Evolutionary conservation across 768 basidiomycete species (phyloP).

Genomic region (Arthromyces matolae): DNA sequence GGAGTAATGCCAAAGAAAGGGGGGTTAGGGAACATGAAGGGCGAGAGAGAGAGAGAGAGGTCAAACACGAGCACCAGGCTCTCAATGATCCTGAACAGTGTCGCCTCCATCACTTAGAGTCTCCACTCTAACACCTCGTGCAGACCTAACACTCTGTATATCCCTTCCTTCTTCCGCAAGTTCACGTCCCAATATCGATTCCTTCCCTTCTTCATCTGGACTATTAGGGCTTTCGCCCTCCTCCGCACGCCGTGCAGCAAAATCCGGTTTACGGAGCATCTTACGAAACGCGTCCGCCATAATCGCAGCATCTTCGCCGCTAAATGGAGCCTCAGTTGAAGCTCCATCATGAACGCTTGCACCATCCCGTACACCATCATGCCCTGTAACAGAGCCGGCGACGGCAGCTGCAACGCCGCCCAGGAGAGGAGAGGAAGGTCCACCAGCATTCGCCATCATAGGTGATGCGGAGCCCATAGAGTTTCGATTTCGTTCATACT

Average conservation of each 20-base stretch:
- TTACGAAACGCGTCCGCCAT: slow-evolving; percentile 92
- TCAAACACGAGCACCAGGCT: slow-evolving; percentile 9
- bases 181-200: slow-evolving; percentile 61
- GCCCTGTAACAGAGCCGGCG: slow-evolving; percentile 27
- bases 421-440: slow-evolving; percentile 29
- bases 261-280: slow-evolving; percentile 86
- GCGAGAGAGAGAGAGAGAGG: not conserved
- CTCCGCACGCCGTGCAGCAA: slow-evolving; percentile 64
- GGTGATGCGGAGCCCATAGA: slow-evolving; percentile 80
- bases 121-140: slow-evolving; percentile 77
- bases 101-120: slow-evolving; percentile 55
- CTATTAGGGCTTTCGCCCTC: slow-evolving; percentile 64
- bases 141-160: slow-evolving; percentile 78
- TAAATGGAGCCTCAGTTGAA: slow-evolving; percentile 72
- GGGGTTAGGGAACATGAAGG: not conserved
- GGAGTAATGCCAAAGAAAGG: slow-evolving; percentile 1
- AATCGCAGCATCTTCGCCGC: slow-evolving; percentile 83
- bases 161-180: slow-evolving; percentile 88
- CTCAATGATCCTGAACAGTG: slow-evolving; percentile 40
- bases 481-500: slow-evolving; percentile 52
- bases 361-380: slow-evolving; percentile 24
- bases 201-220: slow-evolving; percentile 41
- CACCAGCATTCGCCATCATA: slow-evolving; percentile 69
- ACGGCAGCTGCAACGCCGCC: slow-evolving; percentile 26
- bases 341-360: slow-evolving; percentile 64